Conservation (phyloP, 2,329 filamentous ascomycete species). For the Pleurostoma richardsiae region DNA sequence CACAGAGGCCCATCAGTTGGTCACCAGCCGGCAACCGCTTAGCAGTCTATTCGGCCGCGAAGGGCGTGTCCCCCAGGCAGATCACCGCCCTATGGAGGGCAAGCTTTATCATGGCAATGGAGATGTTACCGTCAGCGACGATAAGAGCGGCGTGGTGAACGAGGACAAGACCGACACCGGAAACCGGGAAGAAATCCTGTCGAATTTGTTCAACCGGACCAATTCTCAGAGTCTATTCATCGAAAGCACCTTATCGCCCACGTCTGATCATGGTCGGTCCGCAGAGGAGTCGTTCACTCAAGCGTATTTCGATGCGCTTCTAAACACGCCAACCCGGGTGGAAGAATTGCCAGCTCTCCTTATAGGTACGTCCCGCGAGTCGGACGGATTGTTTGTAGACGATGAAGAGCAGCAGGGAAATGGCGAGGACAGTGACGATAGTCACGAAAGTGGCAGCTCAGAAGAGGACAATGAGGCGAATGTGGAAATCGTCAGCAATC, state of each 20-base stretch:
- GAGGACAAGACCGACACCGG: constrained; percentile 57
- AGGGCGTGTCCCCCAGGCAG: constrained; percentile 59
- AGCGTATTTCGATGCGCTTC: constrained; percentile 33
- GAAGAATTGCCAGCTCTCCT: constrained; percentile 37
- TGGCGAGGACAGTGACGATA: constrained; percentile 2
- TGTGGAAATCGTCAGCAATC: background rate
- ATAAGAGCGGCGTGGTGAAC: constrained; percentile 49
- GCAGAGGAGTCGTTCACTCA: constrained; percentile 6
- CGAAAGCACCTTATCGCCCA: constrained; percentile 21
- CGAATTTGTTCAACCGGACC: constrained; percentile 37
- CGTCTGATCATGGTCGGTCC: constrained; percentile 7
- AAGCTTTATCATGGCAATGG: constrained; percentile 61
- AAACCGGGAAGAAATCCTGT: constrained; percentile 56
- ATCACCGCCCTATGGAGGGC: constrained; percentile 57
- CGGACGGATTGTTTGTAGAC: constrained; percentile 13
- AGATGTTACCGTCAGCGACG: constrained; percentile 58
- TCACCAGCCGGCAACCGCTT: constrained; percentile 69
- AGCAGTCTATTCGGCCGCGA: constrained; percentile 72
- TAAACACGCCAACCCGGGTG: constrained; percentile 39
- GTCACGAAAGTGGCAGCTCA: constrained; percentile 4
- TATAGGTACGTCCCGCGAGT: constrained; percentile 20
- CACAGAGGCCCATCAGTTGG: constrained; percentile 69
- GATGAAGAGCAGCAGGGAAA: constrained; percentile 5
- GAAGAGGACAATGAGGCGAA: constrained; percentile 8
- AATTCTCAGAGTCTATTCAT: constrained; percentile 23